These are phyloP conservation scores for Colletotrichum zoysiae DNA, from an alignment of 2,329 filamentous ascomycete genomes.

Conservation along the genomic window DNA sequence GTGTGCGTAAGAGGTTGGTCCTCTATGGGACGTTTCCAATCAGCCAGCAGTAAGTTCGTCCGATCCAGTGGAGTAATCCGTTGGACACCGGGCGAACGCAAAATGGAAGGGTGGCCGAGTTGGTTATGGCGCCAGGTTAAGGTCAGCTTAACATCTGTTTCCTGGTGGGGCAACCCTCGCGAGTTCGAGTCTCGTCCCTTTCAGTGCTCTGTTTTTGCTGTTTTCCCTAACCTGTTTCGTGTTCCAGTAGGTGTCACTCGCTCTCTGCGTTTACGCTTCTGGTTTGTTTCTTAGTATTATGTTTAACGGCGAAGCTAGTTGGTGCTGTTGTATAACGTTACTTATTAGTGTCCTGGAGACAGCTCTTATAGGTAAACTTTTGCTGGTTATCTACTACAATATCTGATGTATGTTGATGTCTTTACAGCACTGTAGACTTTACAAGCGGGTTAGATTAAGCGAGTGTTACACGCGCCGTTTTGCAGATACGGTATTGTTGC, in stretches of 20 bases:
- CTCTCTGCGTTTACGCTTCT: background rate
- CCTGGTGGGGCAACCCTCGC: conserved; percentile 28
- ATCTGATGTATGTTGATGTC: background rate
- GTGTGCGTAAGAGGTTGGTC: background rate
- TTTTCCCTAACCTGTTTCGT: background rate
- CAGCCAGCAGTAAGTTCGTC: background rate
- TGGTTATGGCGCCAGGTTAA: conserved; percentile 30
- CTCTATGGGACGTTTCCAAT: background rate
- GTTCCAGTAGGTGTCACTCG: background rate
- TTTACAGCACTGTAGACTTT: background rate
- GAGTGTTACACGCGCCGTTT: background rate
- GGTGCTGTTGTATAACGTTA: background rate
- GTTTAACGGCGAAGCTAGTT: background rate
- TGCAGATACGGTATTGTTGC: background rate
- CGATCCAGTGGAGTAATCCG: background rate
- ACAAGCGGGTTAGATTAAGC: background rate
- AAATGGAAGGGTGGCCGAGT: conserved; percentile 21
- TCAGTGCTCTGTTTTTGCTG: background rate
- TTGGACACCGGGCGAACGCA: background rate
- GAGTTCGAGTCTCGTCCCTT: conserved; percentile 31
- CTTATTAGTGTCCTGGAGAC: background rate
- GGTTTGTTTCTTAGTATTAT: background rate
- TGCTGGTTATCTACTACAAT: background rate
- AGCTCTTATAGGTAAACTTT: background rate
- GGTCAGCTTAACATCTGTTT: conserved; percentile 24